Percentiles rank a stretch among this genome's conserved stretches.
phyloP scores from a whole-genome alignment of 495 filamentous ascomycete genomes.

The Lophiostoma macrostomum region DNA sequence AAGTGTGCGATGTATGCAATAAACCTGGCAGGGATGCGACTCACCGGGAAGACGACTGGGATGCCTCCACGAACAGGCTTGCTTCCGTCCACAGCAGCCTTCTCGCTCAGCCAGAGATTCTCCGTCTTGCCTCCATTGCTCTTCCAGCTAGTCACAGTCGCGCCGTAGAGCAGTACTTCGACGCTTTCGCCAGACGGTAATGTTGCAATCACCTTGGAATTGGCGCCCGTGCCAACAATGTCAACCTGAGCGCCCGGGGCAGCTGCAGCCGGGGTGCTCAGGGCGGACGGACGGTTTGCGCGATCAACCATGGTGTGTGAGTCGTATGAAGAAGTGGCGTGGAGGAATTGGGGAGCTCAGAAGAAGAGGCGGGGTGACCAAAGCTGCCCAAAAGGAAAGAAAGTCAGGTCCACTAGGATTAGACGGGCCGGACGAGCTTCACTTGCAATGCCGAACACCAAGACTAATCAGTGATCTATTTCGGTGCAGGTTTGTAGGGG shows the following conservation, averaged over 20 bases:
- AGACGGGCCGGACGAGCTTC: too few species aligned
- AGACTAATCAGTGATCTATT: too few species aligned
- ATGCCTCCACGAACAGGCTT: slow-evolving; percentile 74
- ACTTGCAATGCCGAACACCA: too few species aligned
- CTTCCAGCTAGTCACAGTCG: slow-evolving; percentile 93
- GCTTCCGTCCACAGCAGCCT: slow-evolving; percentile 64
- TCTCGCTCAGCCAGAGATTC: slow-evolving; percentile 83
- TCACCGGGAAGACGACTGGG: slow-evolving; percentile 91
- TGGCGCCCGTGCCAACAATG: slow-evolving; percentile 20
- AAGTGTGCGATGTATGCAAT: background rate
- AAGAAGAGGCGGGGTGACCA: background rate
- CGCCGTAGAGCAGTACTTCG: slow-evolving; percentile 82
- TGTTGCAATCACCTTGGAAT: slow-evolving; percentile 56
- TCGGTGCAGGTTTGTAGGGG: too few species aligned
- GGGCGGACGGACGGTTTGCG: slow-evolving; percentile 29
- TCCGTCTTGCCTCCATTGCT: slow-evolving; percentile 66
- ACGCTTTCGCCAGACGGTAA: slow-evolving; percentile 84
- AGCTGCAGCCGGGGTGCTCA: slow-evolving; percentile 22
- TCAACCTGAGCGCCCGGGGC: slow-evolving; percentile 28
- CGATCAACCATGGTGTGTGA: slow-evolving; percentile 25
- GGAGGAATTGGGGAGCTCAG: background rate
- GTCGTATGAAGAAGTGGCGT: background rate
- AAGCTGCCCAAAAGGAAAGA: background rate
- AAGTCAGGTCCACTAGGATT: too few species aligned
- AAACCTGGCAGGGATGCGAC: too few species aligned